phyloP scores from a whole-genome alignment of 2,329 filamentous ascomycete genomes.

The Penicillium sp. region DNA sequence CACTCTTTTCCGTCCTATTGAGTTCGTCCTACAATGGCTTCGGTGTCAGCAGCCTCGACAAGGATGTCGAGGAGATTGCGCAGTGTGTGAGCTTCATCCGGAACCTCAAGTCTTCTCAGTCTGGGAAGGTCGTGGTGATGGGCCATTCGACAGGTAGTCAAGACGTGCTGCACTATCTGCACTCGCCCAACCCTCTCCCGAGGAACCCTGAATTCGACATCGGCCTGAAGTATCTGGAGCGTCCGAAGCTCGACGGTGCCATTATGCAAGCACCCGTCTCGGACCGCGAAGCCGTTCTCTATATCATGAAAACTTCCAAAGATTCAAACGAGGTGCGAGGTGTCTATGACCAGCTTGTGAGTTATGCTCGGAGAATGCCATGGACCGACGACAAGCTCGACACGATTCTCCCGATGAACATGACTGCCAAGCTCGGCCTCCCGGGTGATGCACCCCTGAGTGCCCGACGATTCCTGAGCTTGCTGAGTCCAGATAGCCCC shows the following conservation, averaged over 20 bases:
- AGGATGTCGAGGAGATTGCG: conserved; percentile 51
- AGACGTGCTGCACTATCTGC: conserved; percentile 60
- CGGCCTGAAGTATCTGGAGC: conserved; percentile 30
- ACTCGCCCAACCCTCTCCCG: conserved; percentile 38
- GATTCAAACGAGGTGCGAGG: conserved; percentile 18
- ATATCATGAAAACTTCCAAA: conserved; percentile 15
- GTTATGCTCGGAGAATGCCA: conserved; percentile 27
- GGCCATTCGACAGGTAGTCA: conserved; percentile 66
- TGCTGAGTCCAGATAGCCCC: conserved; percentile 49
- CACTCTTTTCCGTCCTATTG: conserved; percentile 47
- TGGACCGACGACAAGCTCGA: conserved; percentile 24
- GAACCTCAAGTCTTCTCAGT: conserved; percentile 24
- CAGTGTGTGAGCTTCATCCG: conserved; percentile 50
- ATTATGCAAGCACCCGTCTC: conserved; percentile 76
- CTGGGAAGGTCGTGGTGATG: conserved; percentile 59
- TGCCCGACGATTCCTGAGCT: conserved; percentile 54
- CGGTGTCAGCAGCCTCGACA: conserved; percentile 49
- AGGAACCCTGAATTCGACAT: conserved; percentile 21
- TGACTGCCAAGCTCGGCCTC: conserved; percentile 31
- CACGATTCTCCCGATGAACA: conserved; percentile 31
- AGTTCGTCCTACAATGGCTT: conserved; percentile 52
- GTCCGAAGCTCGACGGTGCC: conserved; percentile 61
- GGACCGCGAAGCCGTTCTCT: conserved; percentile 61
- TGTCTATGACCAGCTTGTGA: conserved; percentile 32
- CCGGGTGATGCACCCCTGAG: conserved; percentile 43